Conservation (phyloP, 192 early-diverging fungal species). For the Chytriomyces sp. region DNA sequence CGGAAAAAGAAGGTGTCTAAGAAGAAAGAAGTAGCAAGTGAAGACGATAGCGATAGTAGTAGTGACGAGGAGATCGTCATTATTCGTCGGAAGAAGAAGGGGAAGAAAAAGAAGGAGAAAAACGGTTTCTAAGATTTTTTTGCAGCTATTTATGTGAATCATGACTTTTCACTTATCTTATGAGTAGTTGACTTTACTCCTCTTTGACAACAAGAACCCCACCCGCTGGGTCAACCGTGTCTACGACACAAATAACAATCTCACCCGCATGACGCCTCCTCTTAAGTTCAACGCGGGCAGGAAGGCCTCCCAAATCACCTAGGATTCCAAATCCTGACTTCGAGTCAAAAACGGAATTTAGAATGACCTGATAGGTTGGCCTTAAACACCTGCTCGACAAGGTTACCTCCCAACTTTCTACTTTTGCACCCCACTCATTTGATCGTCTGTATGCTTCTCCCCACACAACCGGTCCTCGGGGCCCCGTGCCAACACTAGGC, state of each 20-base stretch:
- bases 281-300: slow-evolving; percentile 14
- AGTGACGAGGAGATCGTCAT: slow-evolving; percentile 14
- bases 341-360: not conserved
- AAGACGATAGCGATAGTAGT: not conserved
- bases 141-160: not conserved
- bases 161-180: not conserved
- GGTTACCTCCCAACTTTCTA: not conserved
- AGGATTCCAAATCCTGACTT: slow-evolving; percentile 10
- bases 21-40: not conserved
- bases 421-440: not conserved
- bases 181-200: not conserved
- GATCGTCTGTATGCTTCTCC: not conserved
- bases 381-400: not conserved
- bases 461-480: slow-evolving; percentile 27
- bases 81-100: slow-evolving; percentile 14
- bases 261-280: not conserved
- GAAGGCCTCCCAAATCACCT: slow-evolving; percentile 29
- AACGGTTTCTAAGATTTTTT: not conserved
- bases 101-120: not conserved
- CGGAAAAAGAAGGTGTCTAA: not conserved
- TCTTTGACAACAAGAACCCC: slow-evolving; percentile 25
- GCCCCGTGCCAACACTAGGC: slow-evolving; percentile 15
- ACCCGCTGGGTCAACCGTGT: slow-evolving; percentile 27
- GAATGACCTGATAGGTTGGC: slow-evolving; percentile 17
- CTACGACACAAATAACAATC: slow-evolving; percentile 26